Evolutionary conservation across 495 filamentous ascomycete genomes (phyloP).

Genomic region (Aspergillus sparsus): DNA sequence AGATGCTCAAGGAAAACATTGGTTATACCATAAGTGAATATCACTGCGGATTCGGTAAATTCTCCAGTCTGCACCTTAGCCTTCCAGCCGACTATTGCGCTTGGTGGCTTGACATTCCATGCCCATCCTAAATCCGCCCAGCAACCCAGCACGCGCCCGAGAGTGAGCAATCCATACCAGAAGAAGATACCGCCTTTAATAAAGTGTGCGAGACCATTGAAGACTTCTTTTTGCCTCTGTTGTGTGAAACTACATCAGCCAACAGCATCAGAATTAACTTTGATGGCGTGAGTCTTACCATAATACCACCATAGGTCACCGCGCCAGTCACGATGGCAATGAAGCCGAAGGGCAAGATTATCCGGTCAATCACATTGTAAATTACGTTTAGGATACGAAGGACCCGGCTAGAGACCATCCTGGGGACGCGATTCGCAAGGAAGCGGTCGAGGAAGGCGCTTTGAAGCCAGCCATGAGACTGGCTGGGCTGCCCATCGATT

Average conservation of each 20-base stretch:
- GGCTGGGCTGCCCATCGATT: slow-evolving; percentile 30
- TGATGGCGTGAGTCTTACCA: slow-evolving; percentile 47
- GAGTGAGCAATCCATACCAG: slow-evolving; percentile 85
- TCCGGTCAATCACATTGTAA: slow-evolving; percentile 62
- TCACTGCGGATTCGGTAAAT: slow-evolving; percentile 83
- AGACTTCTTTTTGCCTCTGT: slow-evolving; percentile 61
- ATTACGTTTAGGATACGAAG: slow-evolving; percentile 57
- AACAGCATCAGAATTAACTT: background rate
- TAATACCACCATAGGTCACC: slow-evolving; percentile 70
- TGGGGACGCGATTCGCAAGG: slow-evolving; percentile 47
- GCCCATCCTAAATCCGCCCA: slow-evolving; percentile 94
- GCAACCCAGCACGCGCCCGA: slow-evolving; percentile 87
- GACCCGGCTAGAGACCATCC: slow-evolving; percentile 61
- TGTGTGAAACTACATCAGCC: slow-evolving; percentile 11
- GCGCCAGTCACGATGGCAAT: slow-evolving; percentile 62
- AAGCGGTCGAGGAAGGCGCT: slow-evolving; percentile 51
- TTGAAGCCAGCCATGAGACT: slow-evolving; percentile 47
- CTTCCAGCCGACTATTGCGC: slow-evolving; percentile 59
- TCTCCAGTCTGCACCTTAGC: slow-evolving; percentile 76
- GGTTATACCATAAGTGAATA: slow-evolving; percentile 83
- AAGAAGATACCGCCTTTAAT: slow-evolving; percentile 98
- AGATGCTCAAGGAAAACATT: slow-evolving; percentile 96
- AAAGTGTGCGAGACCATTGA: slow-evolving; percentile 89
- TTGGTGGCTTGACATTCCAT: slow-evolving; percentile 82
- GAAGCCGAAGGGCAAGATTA: slow-evolving; percentile 67